Base-by-base conservation (phyloP, 2,329 filamentous ascomycete species). In the Exophiala oligosperma region DNA sequence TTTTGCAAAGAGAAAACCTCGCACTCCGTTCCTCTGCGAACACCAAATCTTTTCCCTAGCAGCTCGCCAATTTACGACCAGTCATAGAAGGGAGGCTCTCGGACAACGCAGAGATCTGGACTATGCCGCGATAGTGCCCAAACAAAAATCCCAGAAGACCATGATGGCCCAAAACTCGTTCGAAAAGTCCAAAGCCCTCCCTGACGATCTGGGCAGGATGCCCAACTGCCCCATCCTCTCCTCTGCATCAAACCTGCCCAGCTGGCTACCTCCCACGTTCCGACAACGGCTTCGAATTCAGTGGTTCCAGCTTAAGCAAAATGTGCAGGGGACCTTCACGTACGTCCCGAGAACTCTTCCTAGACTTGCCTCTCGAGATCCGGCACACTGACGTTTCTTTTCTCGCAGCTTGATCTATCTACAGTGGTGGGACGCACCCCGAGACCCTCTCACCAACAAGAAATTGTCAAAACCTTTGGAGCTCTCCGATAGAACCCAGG, bases 361-460 rank as follows among this genome's bases (percentile, higher is more conserved):
- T 37, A 52, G 14, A 14, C 11, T 40, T 9, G n/a, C 9, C 17
- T 37, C 32, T 11, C 9, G 8, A 28, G 26, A 28, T 28, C 11
- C 32, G 7, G 8, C 32, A 17, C 11, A 35, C 32, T 35, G 8
- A 35, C 32, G 11, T 35, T 11, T 35, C 32, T 29, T n/a, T 52
- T 43, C 17, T 17, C 17, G 17, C 64, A 70, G 63, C 65, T 51
- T 64, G 14, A 51, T 49, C 28, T 54, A 54, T 38, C 46, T 61
- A 4, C 46, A 40, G 8, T 52, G 47, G 47, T 62, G 51, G 55
- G 51, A 54, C 9, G 50, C 49, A 21, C 43, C 51, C n/a, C 43
- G 50, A 29, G 57, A 64, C 41, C 63, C 60, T 44, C 29, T 57
- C 5, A 63, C 60, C 21, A 46, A 49, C 4, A 61, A 57, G 48